A percentile compares a stretch with the other conserved stretches of the same genome.
These are phyloP conservation scores for Cladosporium cucumerinum DNA, from an alignment of 2,329 filamentous ascomycete genomes.

Conservation along the genomic window DNA sequence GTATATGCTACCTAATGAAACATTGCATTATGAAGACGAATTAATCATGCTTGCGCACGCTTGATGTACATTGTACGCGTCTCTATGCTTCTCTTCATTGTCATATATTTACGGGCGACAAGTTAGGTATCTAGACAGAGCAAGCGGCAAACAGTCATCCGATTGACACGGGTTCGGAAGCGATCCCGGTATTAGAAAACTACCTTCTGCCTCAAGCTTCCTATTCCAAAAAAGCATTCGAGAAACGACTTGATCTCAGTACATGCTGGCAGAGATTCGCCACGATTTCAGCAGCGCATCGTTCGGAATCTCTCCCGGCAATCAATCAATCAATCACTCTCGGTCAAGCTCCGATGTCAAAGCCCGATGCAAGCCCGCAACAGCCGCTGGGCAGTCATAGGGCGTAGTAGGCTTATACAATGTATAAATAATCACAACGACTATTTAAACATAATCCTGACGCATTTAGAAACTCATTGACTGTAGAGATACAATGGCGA, in stretches of 20 bases:
- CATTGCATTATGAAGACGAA: not conserved
- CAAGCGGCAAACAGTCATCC: not conserved
- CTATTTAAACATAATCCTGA: not conserved
- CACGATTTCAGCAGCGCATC: not conserved
- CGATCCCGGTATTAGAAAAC: not conserved
- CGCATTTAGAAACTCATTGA: no score
- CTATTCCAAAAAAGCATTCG: not conserved
- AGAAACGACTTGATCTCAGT: not conserved
- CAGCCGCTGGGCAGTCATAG: slow-evolving; percentile 13
- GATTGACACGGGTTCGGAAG: not conserved
- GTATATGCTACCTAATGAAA: not conserved
- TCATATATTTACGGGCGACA: not conserved
- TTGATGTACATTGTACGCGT: not conserved
- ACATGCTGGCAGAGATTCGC: no score
- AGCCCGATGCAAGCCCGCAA: slow-evolving; percentile 11
- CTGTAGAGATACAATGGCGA: slow-evolving; percentile 35
- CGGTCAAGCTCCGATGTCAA: not conserved
- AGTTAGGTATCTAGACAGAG: not conserved
- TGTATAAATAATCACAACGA: not conserved
- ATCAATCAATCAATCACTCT: not conserved
- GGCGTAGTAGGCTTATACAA: not conserved
- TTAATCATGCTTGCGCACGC: not conserved
- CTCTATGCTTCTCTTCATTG: not conserved
- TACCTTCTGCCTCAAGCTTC: not conserved
- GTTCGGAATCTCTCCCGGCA: not conserved